Evolutionary conservation across 2,329 filamentous ascomycete species (phyloP).

Genomic region (Phyllosticta citrichinensis): DNA sequence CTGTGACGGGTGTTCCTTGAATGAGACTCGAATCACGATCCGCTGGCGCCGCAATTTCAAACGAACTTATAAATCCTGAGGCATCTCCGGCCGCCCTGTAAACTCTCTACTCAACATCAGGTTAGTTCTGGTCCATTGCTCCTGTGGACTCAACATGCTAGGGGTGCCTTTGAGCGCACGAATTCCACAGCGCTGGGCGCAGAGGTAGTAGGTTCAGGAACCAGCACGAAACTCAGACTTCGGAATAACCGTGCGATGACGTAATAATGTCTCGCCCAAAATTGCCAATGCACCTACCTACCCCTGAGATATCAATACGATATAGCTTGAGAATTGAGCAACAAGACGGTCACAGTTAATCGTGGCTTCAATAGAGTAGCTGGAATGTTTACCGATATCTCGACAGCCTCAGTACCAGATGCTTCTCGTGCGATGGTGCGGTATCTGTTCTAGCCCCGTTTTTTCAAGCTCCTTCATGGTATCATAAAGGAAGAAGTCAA

Average conservation of each 20-base stretch:
- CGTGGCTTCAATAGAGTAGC: neutral
- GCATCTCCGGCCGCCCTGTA: no score
- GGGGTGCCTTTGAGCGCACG: no score
- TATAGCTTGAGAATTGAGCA: neutral
- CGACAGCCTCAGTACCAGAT: constrained; percentile 70
- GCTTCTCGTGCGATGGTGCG: constrained; percentile 82
- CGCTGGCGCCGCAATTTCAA: neutral
- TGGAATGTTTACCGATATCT: neutral
- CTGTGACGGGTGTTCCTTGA: neutral
- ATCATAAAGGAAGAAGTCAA: constrained; percentile 97
- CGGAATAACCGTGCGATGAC: no score
- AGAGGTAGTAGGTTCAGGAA: no score
- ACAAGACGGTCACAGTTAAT: neutral
- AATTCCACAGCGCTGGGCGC: no score
- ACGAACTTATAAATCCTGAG: neutral
- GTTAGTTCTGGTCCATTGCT: no score
- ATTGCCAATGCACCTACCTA: neutral
- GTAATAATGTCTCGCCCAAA: neutral
- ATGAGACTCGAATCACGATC: neutral
- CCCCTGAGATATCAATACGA: neutral
- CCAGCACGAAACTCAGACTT: no score
- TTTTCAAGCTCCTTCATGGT: constrained; percentile 76
- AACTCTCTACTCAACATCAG: no score
- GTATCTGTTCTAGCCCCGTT: constrained; percentile 45
- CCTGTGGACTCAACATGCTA: no score